These are phyloP conservation scores for Aspergillus fischeri DNA, from an alignment of 2,329 filamentous ascomycete genomes.

Conservation along the genomic window DNA sequence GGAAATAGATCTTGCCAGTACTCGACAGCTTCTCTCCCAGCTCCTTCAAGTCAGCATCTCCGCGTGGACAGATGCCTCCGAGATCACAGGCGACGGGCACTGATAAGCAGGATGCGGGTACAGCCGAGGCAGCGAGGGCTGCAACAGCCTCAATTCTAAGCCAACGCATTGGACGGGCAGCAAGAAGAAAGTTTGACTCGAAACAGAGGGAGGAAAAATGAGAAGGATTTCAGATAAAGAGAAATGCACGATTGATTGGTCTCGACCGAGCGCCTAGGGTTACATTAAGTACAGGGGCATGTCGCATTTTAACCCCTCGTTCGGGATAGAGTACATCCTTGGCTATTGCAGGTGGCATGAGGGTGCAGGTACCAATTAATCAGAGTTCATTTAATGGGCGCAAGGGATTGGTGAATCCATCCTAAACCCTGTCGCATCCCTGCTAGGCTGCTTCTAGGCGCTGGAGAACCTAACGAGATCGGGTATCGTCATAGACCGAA, in stretches of 20 bases:
- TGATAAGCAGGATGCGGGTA: constrained; percentile 9
- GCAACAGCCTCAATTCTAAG: constrained; percentile 12
- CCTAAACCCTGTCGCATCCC: background rate
- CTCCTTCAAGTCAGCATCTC: constrained; percentile 13
- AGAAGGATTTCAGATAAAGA: background rate
- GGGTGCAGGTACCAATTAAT: background rate
- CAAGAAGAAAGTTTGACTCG: background rate
- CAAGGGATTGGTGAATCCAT: background rate
- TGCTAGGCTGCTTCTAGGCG: background rate
- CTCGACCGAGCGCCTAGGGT: background rate
- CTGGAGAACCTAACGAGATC: background rate
- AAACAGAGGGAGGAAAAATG: background rate
- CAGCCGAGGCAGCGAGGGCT: constrained; percentile 24
- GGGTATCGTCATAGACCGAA: background rate
- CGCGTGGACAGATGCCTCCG: constrained; percentile 6
- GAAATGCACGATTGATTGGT: background rate
- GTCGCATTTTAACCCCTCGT: background rate
- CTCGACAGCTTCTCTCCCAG: constrained; percentile 30
- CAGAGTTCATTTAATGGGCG: background rate
- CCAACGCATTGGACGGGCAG: constrained; percentile 1
- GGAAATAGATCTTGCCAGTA: constrained; percentile 41
- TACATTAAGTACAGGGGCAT: background rate
- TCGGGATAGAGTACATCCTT: background rate
- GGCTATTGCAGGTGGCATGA: background rate
- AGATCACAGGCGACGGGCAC: constrained; percentile 1